Evolutionary conservation across 768 basidiomycete genomes (phyloP).

Genomic region (Rhodotorula babjevae): DNA sequence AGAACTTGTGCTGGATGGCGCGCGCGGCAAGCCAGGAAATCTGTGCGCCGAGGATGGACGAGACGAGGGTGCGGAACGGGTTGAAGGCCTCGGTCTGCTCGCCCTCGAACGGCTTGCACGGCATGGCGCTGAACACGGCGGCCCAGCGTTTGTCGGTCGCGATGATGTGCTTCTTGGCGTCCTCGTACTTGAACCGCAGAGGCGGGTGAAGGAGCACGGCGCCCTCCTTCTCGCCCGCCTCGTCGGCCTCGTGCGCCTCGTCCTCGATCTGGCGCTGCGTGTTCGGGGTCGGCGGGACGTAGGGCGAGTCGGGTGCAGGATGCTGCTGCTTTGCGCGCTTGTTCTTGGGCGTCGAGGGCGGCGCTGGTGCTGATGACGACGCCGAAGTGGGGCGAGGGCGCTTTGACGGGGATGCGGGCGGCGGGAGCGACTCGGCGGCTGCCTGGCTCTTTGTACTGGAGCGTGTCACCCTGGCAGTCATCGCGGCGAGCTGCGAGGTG

Average conservation of each 20-base stretch:
- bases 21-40: conserved; percentile 83
- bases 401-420: conserved; percentile 16
- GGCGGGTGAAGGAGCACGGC: conserved; percentile 59
- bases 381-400: background rate
- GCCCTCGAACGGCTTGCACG: conserved; percentile 71
- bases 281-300: conserved; percentile 24
- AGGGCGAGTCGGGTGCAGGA: conserved; percentile 1
- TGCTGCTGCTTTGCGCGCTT: background rate
- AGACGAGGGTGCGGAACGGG: conserved; percentile 59
- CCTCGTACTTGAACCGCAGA: conserved; percentile 70
- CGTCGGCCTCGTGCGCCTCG: background rate
- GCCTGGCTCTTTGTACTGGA: background rate
- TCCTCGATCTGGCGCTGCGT: conserved; percentile 12
- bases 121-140: conserved; percentile 57
- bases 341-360: conserved; percentile 11
- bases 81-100: conserved; percentile 61
- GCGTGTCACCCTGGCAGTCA: conserved; percentile 10
- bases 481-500: background rate
- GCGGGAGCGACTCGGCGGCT: background rate
- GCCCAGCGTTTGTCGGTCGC: conserved; percentile 64
- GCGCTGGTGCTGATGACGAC: no score
- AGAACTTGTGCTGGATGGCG: conserved; percentile 73
- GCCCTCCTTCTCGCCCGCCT: conserved; percentile 14
- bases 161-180: conserved; percentile 68
- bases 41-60: conserved; percentile 69